Percentiles rank a stretch among this genome's conserved stretches.
These are phyloP conservation scores for Jackrogersella multiformis DNA, from an alignment of 495 filamentous ascomycete genomes.

Conservation along the genomic window DNA sequence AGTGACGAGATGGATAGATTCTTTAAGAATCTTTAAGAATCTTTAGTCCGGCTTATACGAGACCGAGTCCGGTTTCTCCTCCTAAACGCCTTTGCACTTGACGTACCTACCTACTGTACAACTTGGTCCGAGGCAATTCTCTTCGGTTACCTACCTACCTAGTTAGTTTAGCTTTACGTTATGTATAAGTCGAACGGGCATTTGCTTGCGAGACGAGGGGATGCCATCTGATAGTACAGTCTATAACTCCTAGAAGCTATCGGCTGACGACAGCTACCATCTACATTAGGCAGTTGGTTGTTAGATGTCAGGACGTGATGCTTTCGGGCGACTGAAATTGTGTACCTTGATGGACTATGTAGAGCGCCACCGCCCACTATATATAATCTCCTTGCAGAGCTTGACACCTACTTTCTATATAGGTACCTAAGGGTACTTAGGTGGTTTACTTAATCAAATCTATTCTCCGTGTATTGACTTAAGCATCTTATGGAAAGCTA, in stretches of 20 bases:
- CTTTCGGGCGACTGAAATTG: slow-evolving; percentile 2
- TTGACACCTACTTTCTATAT: too few relatives aligned
- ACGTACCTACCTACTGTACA: too few relatives aligned
- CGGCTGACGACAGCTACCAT: slow-evolving; percentile 4
- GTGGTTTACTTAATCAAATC: neutral
- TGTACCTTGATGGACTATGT: slow-evolving; percentile 30
- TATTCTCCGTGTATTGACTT: neutral
- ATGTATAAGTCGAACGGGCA: neutral
- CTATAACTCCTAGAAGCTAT: neutral
- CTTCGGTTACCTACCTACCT: neutral
- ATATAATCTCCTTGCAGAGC: neutral
- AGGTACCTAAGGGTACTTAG: too few relatives aligned
- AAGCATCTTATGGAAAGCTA: neutral
- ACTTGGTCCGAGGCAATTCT: neutral
- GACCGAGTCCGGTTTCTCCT: too few relatives aligned
- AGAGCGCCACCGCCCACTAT: too few relatives aligned
- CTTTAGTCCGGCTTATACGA: slow-evolving; percentile 44
- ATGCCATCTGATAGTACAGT: neutral
- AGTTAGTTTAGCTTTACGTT: neutral
- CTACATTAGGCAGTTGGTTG: slow-evolving; percentile 29
- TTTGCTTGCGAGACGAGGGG: neutral
- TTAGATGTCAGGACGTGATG: neutral
- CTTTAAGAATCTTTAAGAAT: slow-evolving; percentile 49
- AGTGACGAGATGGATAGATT: slow-evolving; percentile 41
- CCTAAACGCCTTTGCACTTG: too few relatives aligned